Conservation (phyloP, 2,329 filamentous ascomycete species). For the Talaromyces funiculosus region DNA sequence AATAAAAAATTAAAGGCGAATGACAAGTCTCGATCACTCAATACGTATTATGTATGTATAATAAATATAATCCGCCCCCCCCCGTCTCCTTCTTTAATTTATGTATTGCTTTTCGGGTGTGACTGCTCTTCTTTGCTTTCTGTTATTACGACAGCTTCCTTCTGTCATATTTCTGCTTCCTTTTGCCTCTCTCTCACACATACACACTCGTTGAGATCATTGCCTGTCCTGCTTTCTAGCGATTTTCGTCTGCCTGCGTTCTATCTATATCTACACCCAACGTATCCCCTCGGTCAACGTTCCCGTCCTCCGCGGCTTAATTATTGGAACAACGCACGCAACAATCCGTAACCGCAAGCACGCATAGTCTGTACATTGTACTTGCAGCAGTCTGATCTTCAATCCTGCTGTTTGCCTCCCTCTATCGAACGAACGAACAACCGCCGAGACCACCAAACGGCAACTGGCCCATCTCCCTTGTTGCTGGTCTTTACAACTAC, state of each 20-base stretch:
- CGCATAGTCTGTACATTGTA: not conserved
- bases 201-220: not conserved
- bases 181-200: not conserved
- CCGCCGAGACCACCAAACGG: not conserved
- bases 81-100: not conserved
- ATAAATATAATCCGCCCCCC: constrained; percentile 1
- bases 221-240: not conserved
- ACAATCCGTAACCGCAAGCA: not conserved
- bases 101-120: constrained; percentile 7
- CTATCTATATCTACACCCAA: not conserved
- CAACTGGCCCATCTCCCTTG: constrained; percentile 1
- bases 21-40: not conserved
- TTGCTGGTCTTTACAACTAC: not conserved
- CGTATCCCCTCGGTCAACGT: not conserved
- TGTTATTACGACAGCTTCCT: not conserved
- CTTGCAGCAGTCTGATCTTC: constrained; percentile 2
- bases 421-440: not conserved
- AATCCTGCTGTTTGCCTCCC: constrained; percentile 4
- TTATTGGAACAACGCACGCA: constrained; percentile 3
- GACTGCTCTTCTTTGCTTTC: constrained; percentile 8
- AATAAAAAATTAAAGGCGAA: constrained; percentile 2
- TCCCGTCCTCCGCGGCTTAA: not conserved
- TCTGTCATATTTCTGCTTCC: not conserved
- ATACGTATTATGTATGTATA: not conserved
- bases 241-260: not conserved